Conservation (phyloP, 1,284 basidiomycete genomes). For the Malassezia globosa region DNA sequence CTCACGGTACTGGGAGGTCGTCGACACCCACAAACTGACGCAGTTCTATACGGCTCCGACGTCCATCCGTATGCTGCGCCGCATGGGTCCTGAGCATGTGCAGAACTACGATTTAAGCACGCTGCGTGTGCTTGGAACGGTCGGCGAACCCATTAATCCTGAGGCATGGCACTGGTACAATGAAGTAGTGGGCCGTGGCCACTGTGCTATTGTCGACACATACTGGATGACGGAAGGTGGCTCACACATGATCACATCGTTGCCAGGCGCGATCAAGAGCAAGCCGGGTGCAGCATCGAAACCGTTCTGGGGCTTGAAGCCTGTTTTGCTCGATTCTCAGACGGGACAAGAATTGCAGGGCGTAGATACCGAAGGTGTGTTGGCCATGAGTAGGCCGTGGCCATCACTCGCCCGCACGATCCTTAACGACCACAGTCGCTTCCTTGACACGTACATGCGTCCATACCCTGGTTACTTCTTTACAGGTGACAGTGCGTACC, state of each 20-base stretch:
- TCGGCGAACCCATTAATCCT: slow-evolving; percentile 97
- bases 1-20: slow-evolving; percentile 90
- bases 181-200: slow-evolving; percentile 73
- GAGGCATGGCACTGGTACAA: slow-evolving; percentile 99
- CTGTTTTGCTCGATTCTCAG: slow-evolving; percentile 73
- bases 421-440: slow-evolving; percentile 79
- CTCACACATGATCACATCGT: slow-evolving; percentile 83
- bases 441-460: slow-evolving; percentile 88
- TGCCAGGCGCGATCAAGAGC: slow-evolving; percentile 87
- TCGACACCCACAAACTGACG: slow-evolving; percentile 83
- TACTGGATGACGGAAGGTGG: slow-evolving; percentile 84
- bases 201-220: slow-evolving; percentile 84
- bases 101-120: slow-evolving; percentile 70
- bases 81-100: slow-evolving; percentile 77
- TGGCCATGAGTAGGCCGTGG: slow-evolving; percentile 79
- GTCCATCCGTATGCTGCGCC: slow-evolving; percentile 72
- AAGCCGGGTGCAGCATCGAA: slow-evolving; percentile 94
- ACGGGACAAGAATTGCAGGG: slow-evolving; percentile 67
- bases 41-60: slow-evolving; percentile 49
- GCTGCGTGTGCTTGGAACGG: slow-evolving; percentile 76
- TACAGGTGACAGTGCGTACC: slow-evolving; percentile 88
- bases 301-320: slow-evolving; percentile 91
- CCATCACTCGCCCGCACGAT: slow-evolving; percentile 92
- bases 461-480: slow-evolving; percentile 63
- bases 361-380: slow-evolving; percentile 78